phyloP scores from a whole-genome alignment of 2,329 filamentous ascomycete genomes.

The Tolypocladium sp. region DNA sequence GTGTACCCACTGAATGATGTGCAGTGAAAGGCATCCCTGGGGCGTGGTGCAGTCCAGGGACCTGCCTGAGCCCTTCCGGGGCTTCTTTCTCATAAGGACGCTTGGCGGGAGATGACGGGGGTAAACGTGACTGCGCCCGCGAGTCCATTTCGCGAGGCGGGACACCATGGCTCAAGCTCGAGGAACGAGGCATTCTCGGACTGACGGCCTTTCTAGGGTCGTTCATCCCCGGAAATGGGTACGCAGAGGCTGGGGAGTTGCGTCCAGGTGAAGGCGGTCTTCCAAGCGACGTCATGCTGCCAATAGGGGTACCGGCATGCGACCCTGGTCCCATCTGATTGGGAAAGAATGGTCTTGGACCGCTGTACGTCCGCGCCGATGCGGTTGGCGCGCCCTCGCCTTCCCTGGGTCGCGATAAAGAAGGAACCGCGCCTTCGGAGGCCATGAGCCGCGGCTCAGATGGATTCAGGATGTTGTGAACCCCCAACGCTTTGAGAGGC shows the following conservation, averaged over 20 bases:
- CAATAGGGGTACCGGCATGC: conserved; percentile 22
- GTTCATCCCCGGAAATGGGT: conserved; percentile 19
- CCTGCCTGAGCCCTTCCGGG: conserved; percentile 16
- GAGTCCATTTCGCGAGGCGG: conserved; percentile 13
- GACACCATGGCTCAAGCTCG: conserved; percentile 16
- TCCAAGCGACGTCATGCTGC: conserved; percentile 15
- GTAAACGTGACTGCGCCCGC: conserved; percentile 10
- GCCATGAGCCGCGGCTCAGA: conserved; percentile 16
- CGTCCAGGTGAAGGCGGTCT: conserved; percentile 18
- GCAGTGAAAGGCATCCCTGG: conserved; percentile 12
- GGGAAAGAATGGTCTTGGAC: conserved; percentile 13
- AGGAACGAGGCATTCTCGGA: conserved; percentile 18
- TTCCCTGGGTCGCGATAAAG: conserved; percentile 7
- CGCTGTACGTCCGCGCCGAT: conserved; percentile 11
- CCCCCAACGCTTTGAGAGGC: conserved; percentile 19
- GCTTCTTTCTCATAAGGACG: conserved; percentile 20
- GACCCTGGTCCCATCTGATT: conserved; percentile 21
- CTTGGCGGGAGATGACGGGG: conserved; percentile 18
- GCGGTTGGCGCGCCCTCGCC: conserved; percentile 8
- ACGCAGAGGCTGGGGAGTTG: conserved; percentile 19
- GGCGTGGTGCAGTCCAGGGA: conserved; percentile 14
- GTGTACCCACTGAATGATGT: conserved; percentile 13
- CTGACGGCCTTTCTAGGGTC: conserved; percentile 20
- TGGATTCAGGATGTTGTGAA: conserved; percentile 29
- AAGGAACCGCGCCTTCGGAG: conserved; percentile 8